A percentile compares a stretch with the other conserved stretches of the same genome.
These are phyloP conservation scores for Metschnikowia henanensis DNA, from an alignment of 805 yeast genomes.

Conservation along the genomic window DNA sequence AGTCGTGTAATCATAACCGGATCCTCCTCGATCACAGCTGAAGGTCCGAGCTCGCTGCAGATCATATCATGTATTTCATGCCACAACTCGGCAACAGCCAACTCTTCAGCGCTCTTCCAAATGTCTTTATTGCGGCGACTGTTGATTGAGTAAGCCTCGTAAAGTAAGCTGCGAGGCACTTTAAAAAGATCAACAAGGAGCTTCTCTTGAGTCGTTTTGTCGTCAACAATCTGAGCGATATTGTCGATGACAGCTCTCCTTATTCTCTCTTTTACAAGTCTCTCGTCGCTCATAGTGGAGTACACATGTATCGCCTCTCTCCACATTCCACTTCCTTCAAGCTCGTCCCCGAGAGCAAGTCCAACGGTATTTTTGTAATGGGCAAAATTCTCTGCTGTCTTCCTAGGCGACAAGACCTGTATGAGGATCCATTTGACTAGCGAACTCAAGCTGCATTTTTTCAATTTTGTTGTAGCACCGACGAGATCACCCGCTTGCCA, in stretches of 20 bases:
- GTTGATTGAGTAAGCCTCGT: conserved; percentile 60
- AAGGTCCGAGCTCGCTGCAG: conserved; percentile 67
- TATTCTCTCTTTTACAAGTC: conserved; percentile 42
- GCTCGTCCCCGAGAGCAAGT: conserved; percentile 45
- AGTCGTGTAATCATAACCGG: conserved; percentile 35
- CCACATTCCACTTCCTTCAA: conserved; percentile 48
- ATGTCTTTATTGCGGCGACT: conserved; percentile 50
- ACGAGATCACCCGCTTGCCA: conserved; percentile 5
- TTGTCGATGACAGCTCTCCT: conserved; percentile 33
- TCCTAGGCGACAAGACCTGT: conserved; percentile 35
- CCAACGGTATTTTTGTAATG: conserved; percentile 26
- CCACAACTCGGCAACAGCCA: conserved; percentile 59
- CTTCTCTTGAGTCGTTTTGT: conserved; percentile 28
- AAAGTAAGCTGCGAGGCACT: conserved; percentile 49
- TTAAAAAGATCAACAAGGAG: conserved; percentile 39
- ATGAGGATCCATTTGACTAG: conserved; percentile 54
- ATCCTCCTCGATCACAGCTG: conserved; percentile 54
- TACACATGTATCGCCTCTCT: conserved; percentile 64
- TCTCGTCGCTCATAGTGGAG: conserved; percentile 54
- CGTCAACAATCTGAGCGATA: conserved; percentile 28
- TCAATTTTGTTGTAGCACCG: conserved; percentile 10
- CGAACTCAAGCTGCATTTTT: conserved; percentile 26
- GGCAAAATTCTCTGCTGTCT: conserved; percentile 9
- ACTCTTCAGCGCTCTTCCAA: conserved; percentile 59
- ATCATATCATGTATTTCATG: conserved; percentile 64